Conservation (phyloP, 768 basidiomycete genomes). For the Boletus subcaerulescens region DNA sequence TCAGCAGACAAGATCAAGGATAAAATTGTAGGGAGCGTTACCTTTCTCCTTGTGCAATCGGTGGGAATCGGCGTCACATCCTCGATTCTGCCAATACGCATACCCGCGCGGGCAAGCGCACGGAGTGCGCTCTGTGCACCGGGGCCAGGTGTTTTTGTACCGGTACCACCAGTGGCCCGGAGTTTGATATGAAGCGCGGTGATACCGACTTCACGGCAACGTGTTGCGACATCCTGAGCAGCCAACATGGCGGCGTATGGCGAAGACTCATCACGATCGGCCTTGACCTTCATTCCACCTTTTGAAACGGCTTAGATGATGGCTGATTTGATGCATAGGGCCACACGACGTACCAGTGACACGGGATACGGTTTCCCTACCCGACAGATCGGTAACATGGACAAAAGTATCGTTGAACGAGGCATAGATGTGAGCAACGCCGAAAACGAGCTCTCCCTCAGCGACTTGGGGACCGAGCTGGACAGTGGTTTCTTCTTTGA, state of each 20-base stretch:
- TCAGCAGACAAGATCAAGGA: neutral
- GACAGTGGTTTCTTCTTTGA: slow-evolving; percentile 79
- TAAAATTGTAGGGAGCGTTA: slow-evolving; percentile 30
- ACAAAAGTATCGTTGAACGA: slow-evolving; percentile 99
- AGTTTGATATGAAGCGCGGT: slow-evolving; percentile 99
- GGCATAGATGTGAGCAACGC: slow-evolving; percentile 98
- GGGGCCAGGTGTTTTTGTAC: slow-evolving; percentile 98
- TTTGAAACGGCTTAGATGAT: slow-evolving; percentile 23
- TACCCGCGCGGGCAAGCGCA: slow-evolving; percentile 96
- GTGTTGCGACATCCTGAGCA: slow-evolving; percentile 92
- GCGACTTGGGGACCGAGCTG: slow-evolving; percentile 94
- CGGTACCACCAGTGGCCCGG: slow-evolving; percentile 96
- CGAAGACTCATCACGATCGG: slow-evolving; percentile 98
- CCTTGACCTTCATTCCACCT: slow-evolving; percentile 99
- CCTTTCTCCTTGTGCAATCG: slow-evolving; percentile 97
- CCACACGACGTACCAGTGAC: slow-evolving; percentile 72
- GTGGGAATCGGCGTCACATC: slow-evolving; percentile 98
- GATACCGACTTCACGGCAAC: slow-evolving; percentile 98
- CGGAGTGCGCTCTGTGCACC: slow-evolving; percentile 98
- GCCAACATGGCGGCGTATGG: slow-evolving; percentile 98
- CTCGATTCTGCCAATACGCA: slow-evolving; percentile 97
- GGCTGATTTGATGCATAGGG: neutral
- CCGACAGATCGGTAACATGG: slow-evolving; percentile 97
- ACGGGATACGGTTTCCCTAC: slow-evolving; percentile 98
- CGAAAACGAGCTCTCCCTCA: slow-evolving; percentile 96